phyloP scores from a whole-genome alignment of 1,139 yeast genomes.

The Pichia sp. region DNA sequence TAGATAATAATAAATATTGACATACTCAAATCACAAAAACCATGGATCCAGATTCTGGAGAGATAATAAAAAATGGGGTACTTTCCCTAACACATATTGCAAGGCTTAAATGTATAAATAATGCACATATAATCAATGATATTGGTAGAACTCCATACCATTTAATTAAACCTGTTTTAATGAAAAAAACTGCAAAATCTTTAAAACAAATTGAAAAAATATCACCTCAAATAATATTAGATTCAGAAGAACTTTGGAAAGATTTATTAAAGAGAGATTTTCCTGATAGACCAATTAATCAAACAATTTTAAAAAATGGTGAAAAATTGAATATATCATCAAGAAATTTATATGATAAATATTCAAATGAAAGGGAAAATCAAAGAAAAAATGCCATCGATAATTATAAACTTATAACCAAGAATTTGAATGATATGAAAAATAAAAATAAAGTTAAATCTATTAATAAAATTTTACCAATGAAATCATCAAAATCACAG shows the following conservation, averaged over 20 bases:
- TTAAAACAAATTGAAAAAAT: constrained; percentile 24
- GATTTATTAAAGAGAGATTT: constrained; percentile 28
- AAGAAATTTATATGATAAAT: constrained; percentile 25
- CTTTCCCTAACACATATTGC: constrained; percentile 24
- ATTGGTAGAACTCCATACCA: constrained; percentile 30
- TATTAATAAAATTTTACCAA: constrained; percentile 23
- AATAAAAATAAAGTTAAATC: constrained; percentile 26
- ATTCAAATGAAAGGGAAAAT: constrained; percentile 21
- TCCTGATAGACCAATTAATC: constrained; percentile 23
- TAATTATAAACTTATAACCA: constrained; percentile 24
- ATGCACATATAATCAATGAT: constrained; percentile 28
- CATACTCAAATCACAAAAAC: not conserved
- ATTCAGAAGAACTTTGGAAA: constrained; percentile 30
- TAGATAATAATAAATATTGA: too few relatives aligned
- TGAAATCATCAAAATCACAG: constrained; percentile 9
- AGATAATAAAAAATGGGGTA: constrained; percentile 22
- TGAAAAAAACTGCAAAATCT: constrained; percentile 29
- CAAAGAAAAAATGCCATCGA: constrained; percentile 25
- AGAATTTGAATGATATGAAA: constrained; percentile 21
- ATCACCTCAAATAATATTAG: constrained; percentile 27
- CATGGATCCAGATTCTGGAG: not conserved
- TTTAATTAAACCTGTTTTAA: constrained; percentile 30
- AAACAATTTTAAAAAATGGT: constrained; percentile 15
- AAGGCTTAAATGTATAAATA: constrained; percentile 26
- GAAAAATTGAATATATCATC: constrained; percentile 17